Base-by-base conservation (phyloP, 495 filamentous ascomycete species). In the Aspergillus panamensis region DNA sequence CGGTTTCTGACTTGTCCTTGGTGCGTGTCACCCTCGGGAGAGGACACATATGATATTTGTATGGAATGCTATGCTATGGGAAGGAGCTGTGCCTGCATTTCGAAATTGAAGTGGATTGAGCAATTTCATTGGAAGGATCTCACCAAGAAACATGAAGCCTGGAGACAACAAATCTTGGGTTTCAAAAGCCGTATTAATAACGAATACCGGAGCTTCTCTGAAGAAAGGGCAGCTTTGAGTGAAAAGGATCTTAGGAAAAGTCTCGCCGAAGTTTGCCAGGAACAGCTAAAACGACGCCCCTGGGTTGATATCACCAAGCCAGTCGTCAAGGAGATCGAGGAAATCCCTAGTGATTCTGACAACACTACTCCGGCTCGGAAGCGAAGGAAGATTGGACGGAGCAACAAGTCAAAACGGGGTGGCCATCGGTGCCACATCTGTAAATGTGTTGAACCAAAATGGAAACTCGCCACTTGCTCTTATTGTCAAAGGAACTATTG, bases 31-130 rank as follows among this genome's bases (percentile, higher is more conserved):
- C 74, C 77, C 31, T 75, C 76, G 50, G 83, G 83, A 5, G 82
- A 90, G 50, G 87, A 92, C 57, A 83, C 87, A 0, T 98, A 97
- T 66, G 94, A 98, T 65, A 82, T 98, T 12, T 98, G 94, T 68
- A 90, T 98, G 85, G 93, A 98, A 43, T 98, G 94, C 68, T 97
- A 92, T 62, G 86, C 84, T 14, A 93, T 96, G 84, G 94, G 94
- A 33, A 85, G 94, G 48, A 95, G 91, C 60, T 98, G 94, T 68
- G 79, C 77, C 8, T 98, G 94, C 62, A 80, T 94, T 33, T 94
- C 91, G 6, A 85, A 83, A 9, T 81, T 94, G 29, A 86, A 82
- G 52, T 98, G 93, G 93, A 88, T 90, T 25, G 92, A 98, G 65
- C 94, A 98, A 68, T 96, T 92, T 74, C 72, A 79, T 17, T 97